A percentile compares a stretch with the other conserved stretches of the same genome.
Evolutionary conservation across 805 yeast species (phyloP).

Genomic region (Suhomyces pyralidae): DNA sequence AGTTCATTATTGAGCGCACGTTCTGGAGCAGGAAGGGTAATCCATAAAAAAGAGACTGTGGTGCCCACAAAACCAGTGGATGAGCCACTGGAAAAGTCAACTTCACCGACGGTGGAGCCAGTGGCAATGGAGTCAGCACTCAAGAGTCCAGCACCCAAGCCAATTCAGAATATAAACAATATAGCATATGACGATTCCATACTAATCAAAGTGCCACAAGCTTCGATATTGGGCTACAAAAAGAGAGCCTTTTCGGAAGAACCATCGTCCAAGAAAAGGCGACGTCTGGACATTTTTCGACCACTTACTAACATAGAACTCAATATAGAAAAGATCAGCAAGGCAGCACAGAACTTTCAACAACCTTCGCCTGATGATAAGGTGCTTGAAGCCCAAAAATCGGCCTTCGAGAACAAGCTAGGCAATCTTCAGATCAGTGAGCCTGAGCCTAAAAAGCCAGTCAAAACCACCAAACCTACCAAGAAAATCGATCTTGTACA

Average conservation of each 20-base stretch:
- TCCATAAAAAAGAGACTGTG: background rate
- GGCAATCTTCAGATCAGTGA: slow-evolving; percentile 23
- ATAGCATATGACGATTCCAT: slow-evolving; percentile 1
- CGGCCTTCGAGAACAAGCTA: slow-evolving; percentile 35
- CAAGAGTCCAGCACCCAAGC: background rate
- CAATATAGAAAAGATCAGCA: slow-evolving; percentile 30
- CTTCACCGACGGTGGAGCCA: background rate
- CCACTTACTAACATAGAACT: slow-evolving; percentile 43
- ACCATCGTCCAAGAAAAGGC: slow-evolving; percentile 20
- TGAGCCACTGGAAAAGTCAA: background rate
- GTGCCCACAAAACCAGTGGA: background rate
- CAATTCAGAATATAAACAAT: background rate
- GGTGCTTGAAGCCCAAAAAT: slow-evolving; percentile 56
- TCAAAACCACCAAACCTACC: slow-evolving; percentile 39
- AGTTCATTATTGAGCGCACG: background rate
- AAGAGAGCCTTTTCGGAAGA: slow-evolving; percentile 5
- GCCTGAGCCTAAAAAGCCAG: slow-evolving; percentile 6
- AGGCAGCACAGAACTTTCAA: slow-evolving; percentile 52
- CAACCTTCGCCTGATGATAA: slow-evolving; percentile 84
- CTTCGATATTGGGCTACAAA: background rate
- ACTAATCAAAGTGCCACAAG: background rate
- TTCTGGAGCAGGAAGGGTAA: background rate
- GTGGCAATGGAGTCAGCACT: background rate
- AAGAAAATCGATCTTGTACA: slow-evolving; percentile 41
- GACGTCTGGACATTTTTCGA: slow-evolving; percentile 19